These are phyloP conservation scores for Massariosphaeria phaeospora DNA, from an alignment of 495 filamentous ascomycete genomes.

Conservation along the genomic window DNA sequence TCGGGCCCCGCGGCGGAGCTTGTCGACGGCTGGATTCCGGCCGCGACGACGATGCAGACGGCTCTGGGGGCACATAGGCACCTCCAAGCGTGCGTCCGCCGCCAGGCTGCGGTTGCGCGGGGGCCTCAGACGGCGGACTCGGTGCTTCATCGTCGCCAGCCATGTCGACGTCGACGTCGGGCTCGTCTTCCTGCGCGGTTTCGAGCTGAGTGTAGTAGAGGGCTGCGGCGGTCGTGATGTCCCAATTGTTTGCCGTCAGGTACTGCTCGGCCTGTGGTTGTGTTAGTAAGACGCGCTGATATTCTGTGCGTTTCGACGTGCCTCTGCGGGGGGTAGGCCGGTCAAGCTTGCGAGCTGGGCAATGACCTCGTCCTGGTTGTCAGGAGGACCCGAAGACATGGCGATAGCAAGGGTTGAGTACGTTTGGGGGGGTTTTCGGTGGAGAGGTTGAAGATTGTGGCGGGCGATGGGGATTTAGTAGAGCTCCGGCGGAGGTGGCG, in stretches of 20 bases:
- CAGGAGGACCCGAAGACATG: constrained; percentile 23
- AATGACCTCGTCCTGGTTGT: constrained; percentile 18
- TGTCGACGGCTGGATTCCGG: constrained; percentile 37
- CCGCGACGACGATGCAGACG: constrained; percentile 17
- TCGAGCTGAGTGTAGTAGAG: constrained; percentile 54
- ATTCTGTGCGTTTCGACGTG: constrained; percentile 40
- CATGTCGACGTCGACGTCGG: constrained; percentile 38
- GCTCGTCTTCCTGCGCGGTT: constrained; percentile 53
- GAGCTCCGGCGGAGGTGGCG: constrained; percentile 1
- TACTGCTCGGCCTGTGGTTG: constrained; percentile 61
- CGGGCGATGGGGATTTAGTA: background rate
- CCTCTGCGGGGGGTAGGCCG: constrained; percentile 57
- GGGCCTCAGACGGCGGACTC: constrained; percentile 9
- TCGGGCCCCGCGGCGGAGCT: constrained; percentile 44
- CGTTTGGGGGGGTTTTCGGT: background rate
- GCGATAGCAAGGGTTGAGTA: background rate
- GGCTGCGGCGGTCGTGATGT: constrained; percentile 60
- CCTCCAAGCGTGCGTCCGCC: constrained; percentile 31
- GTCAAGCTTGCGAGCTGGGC: constrained; percentile 49
- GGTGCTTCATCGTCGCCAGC: constrained; percentile 29
- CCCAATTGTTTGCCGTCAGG: constrained; percentile 62
- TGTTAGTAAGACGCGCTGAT: constrained; percentile 11
- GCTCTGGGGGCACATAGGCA: constrained; percentile 14
- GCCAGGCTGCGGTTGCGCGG: constrained; percentile 35
- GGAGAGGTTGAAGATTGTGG: background rate